These are phyloP conservation scores for Coelastrella sp. DNA, from an alignment of 139 green algal species.

Conservation along the genomic window DNA sequence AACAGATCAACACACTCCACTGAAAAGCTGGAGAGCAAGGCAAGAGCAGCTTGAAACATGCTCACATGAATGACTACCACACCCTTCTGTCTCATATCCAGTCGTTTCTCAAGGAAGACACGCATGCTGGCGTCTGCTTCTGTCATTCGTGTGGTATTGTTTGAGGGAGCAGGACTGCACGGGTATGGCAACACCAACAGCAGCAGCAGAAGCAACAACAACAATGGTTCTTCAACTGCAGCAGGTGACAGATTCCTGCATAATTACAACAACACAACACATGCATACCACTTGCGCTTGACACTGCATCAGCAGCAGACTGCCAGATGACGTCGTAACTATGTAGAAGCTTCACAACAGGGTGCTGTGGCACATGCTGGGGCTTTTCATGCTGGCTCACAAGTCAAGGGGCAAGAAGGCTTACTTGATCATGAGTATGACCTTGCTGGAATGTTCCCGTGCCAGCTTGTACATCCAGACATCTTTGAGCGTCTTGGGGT, in stretches of 20 bases:
- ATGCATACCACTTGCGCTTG: not conserved
- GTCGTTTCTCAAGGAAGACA: not conserved
- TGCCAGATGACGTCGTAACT: not conserved
- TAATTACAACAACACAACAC: too few relatives aligned
- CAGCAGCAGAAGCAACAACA: not conserved
- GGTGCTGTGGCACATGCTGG: too few relatives aligned
- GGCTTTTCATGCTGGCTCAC: too few relatives aligned
- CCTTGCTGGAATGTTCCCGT: not conserved
- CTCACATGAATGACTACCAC: not conserved
- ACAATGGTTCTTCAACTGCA: too few relatives aligned
- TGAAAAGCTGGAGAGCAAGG: too few relatives aligned
- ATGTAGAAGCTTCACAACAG: too few relatives aligned
- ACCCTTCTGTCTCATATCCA: not conserved
- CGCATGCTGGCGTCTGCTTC: not conserved
- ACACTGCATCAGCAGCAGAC: not conserved
- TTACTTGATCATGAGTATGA: constrained; percentile 32
- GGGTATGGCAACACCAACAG: too few relatives aligned
- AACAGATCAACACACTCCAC: too few relatives aligned
- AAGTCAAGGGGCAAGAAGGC: too few relatives aligned
- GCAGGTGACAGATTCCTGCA: too few relatives aligned
- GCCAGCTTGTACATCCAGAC: constrained; percentile 12
- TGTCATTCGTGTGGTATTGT: not conserved
- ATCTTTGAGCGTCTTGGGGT: not conserved
- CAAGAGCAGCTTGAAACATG: not conserved
- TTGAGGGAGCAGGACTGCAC: constrained; percentile 3